A percentile compares a stretch with the other conserved stretches of the same genome.
These are phyloP conservation scores for Aristolochia fimbriata DNA, from an alignment of 164 flowering plant genomes.

Conservation along the genomic window DNA sequence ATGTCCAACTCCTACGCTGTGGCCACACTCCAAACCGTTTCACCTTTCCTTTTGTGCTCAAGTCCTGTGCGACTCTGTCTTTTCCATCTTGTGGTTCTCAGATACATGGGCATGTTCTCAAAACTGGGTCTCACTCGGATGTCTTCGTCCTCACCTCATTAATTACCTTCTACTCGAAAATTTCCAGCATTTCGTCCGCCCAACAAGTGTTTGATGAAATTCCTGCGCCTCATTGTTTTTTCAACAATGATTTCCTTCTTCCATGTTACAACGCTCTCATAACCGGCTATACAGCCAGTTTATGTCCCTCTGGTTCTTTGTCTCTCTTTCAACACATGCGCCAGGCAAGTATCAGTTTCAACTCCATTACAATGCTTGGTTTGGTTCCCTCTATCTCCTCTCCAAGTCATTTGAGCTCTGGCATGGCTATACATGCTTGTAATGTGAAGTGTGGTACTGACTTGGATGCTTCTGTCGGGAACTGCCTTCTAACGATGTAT, in stretches of 20 bases:
- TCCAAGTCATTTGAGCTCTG: slow-evolving; percentile 35
- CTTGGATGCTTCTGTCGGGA: slow-evolving; percentile 37
- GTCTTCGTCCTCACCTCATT: slow-evolving; percentile 58
- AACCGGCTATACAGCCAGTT: slow-evolving; percentile 46
- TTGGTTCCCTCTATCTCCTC: slow-evolving; percentile 43
- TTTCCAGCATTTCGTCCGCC: slow-evolving; percentile 25
- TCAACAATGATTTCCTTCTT: slow-evolving; percentile 11
- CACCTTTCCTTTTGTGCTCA: slow-evolving; percentile 76
- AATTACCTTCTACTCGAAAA: slow-evolving; percentile 55
- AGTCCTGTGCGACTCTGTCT: slow-evolving; percentile 58
- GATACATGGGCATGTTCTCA: slow-evolving; percentile 59
- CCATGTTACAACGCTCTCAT: slow-evolving; percentile 76
- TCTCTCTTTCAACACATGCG: slow-evolving; percentile 48
- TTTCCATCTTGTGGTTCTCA: slow-evolving; percentile 48
- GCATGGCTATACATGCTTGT: slow-evolving; percentile 50
- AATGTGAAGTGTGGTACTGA: slow-evolving; percentile 44
- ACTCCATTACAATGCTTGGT: slow-evolving; percentile 58
- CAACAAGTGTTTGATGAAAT: slow-evolving; percentile 56
- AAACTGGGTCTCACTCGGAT: slow-evolving; percentile 42
- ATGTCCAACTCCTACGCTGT: slow-evolving; percentile 59
- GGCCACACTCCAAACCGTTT: slow-evolving; percentile 59
- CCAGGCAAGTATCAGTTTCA: slow-evolving; percentile 28
- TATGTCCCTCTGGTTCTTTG: slow-evolving; percentile 27
- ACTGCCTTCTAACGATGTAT: slow-evolving; percentile 76
- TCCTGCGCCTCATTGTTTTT: slow-evolving; percentile 13